phyloP scores from a whole-genome alignment of 2,329 filamentous ascomycete species.

The Paraphaeosphaeria sporulosa region DNA sequence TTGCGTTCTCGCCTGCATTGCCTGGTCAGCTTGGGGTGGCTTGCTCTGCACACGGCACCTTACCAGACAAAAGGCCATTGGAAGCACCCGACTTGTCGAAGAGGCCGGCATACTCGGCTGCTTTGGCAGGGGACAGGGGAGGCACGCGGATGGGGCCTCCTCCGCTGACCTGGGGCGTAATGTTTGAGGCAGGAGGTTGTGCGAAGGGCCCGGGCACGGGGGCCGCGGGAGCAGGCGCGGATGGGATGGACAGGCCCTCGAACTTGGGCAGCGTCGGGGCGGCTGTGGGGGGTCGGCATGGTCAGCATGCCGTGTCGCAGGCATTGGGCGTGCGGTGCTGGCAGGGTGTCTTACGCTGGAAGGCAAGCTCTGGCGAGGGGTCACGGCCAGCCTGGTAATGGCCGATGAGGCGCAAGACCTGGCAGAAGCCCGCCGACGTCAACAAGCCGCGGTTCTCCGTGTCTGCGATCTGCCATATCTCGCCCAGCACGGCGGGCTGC shows the following conservation, averaged over 20 bases:
- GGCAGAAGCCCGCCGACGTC: conserved; percentile 89
- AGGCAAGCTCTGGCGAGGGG: conserved; percentile 80
- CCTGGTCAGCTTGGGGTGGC: background rate
- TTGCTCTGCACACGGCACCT: conserved; percentile 7
- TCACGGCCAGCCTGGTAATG: conserved; percentile 90
- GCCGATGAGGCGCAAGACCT: conserved; percentile 91
- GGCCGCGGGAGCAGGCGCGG: conserved; percentile 34
- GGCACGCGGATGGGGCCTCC: conserved; percentile 81
- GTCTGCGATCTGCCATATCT: conserved; percentile 99
- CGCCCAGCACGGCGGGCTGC: conserved; percentile 81
- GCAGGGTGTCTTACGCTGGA: conserved; percentile 67
- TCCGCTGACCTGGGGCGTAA: conserved; percentile 43
- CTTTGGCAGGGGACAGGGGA: conserved; percentile 85
- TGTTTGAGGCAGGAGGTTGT: conserved; percentile 44
- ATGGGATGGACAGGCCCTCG: conserved; percentile 71
- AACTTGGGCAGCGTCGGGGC: conserved; percentile 87
- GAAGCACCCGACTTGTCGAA: conserved; percentile 89
- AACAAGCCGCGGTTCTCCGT: conserved; percentile 94
- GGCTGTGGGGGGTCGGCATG: conserved; percentile 51
- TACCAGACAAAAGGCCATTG: conserved; percentile 76
- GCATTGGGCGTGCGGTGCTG: background rate
- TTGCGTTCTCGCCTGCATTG: conserved; percentile 76
- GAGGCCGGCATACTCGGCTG: conserved; percentile 83
- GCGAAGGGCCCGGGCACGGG: conserved; percentile 48
- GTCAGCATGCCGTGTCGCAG: conserved; percentile 4